Base-by-base conservation (phyloP, 345 rosid genomes). In the Salix dunnii region DNA sequence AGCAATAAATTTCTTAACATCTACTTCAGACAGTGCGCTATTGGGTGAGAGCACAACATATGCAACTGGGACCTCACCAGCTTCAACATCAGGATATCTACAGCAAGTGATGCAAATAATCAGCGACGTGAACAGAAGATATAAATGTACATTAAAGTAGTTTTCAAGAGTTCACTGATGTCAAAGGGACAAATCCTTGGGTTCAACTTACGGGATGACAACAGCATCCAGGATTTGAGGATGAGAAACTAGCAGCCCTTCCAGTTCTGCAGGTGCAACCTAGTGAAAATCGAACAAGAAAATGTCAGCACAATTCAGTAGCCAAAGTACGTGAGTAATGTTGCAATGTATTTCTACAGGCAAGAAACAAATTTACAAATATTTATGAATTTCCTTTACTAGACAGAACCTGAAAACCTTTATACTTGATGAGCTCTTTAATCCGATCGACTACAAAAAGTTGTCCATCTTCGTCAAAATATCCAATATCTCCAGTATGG, bases 221-320 rank as follows among this genome's bases (percentile, higher is more conserved):
- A 84, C 98, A 75, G 97, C 94, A 78, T 96, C 99, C 67, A 87
- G 67, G 70, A 96, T 89, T 74, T 90, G 89, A 3, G 95, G 89
- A 79, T 94, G 99, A 58, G 99, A 87, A 80, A 96, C 90, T 74
- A 96, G 96, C 23, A 96, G 84, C 58, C 92, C 98, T 88, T 96
- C 99, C 66, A 96, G 90, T 83, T 96, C 99, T 53, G 98, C 99
- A 51, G 98, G 99, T 65, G 99, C 99, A 80, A 96, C 90, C 99
- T 96, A 35, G 48, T 33, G 55, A 49, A 14, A 30, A 68, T 66
- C 55, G 77, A 65, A 40, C 46, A 79, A 77, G 48, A 65, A 74
- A 64, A 72, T 46, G 31, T 43, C 49, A 43, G 38, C 9, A 30
- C 6, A 30, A 64, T 58, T 62, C 68, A 67, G 76, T 42, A 25